These are phyloP conservation scores for Wickerhamiella nectarea DNA, from an alignment of 805 yeast species.

Conservation along the genomic window DNA sequence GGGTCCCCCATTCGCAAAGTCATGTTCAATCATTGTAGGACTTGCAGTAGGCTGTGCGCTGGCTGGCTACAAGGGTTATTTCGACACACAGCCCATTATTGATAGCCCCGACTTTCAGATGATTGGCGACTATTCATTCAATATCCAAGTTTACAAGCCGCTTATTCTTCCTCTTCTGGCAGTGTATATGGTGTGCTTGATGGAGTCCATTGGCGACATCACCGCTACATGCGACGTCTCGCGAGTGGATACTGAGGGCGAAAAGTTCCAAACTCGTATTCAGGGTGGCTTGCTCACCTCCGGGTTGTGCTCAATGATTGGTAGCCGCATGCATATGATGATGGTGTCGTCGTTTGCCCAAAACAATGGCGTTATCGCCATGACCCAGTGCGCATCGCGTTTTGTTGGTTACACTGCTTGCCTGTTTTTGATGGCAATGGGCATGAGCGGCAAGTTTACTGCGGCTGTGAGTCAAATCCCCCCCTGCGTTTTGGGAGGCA, in stretches of 20 bases:
- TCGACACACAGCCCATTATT: slow-evolving; percentile 39
- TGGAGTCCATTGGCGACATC: slow-evolving; percentile 88
- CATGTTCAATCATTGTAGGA: slow-evolving; percentile 80
- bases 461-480: slow-evolving; percentile 75
- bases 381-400: slow-evolving; percentile 81
- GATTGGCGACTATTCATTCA: slow-evolving; percentile 75
- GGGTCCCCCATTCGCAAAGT: slow-evolving; percentile 86
- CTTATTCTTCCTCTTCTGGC: slow-evolving; percentile 71
- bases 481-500: slow-evolving; percentile 66
- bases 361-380: slow-evolving; percentile 80
- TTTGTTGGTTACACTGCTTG: slow-evolving; percentile 66
- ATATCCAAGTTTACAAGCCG: slow-evolving; percentile 62
- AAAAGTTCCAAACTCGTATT: slow-evolving; percentile 60
- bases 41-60: slow-evolving; percentile 76
- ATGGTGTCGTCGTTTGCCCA: slow-evolving; percentile 87
- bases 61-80: slow-evolving; percentile 79
- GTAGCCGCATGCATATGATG: slow-evolving; percentile 65
- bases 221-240: slow-evolving; percentile 87
- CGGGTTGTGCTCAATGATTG: slow-evolving; percentile 61
- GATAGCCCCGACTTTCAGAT: slow-evolving; percentile 70
- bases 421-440: slow-evolving; percentile 68
- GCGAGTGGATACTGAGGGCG: slow-evolving; percentile 69
- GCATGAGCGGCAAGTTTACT: slow-evolving; percentile 69
- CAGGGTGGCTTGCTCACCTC: slow-evolving; percentile 88
- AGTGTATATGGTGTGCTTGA: slow-evolving; percentile 62